Conservation (phyloP, 257 asterid genomes). For the Linderniella brevidens region DNA sequence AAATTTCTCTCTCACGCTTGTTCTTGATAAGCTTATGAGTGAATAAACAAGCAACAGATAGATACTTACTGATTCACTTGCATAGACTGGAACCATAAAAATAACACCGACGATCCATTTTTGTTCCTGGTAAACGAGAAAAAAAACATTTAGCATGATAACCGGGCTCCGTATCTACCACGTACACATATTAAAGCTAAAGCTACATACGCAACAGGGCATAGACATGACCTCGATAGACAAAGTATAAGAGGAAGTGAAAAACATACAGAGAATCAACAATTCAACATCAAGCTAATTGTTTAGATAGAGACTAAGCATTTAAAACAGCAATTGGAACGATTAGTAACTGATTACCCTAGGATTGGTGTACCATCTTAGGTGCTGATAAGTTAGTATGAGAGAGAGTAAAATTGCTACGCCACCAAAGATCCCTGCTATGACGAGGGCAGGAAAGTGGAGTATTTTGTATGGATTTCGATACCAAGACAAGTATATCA, state of each 20-base stretch:
- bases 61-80: constrained; percentile 67
- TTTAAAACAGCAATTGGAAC: not conserved
- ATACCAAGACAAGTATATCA: constrained; percentile 18
- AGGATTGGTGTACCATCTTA: constrained; percentile 64
- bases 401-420: constrained; percentile 55
- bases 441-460: constrained; percentile 29
- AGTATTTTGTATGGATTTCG: constrained; percentile 24
- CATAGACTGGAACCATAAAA: constrained; percentile 87
- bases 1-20: not conserved
- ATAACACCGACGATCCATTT: constrained; percentile 83
- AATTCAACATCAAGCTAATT: not conserved
- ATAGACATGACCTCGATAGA: not conserved
- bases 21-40: not conserved
- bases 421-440: constrained; percentile 41
- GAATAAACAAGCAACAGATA: not conserved
- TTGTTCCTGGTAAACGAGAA: constrained; percentile 41
- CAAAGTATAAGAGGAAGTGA: not conserved
- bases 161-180: not conserved
- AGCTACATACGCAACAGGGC: not conserved
- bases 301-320: not conserved
- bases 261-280: not conserved
- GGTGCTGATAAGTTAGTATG: constrained; percentile 56
- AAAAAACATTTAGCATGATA: not conserved
- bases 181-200: not conserved
- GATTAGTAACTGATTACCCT: constrained; percentile 28